Conservation (phyloP, 371 early-diverging fungal genomes). For the Mortierella polycephala region DNA sequence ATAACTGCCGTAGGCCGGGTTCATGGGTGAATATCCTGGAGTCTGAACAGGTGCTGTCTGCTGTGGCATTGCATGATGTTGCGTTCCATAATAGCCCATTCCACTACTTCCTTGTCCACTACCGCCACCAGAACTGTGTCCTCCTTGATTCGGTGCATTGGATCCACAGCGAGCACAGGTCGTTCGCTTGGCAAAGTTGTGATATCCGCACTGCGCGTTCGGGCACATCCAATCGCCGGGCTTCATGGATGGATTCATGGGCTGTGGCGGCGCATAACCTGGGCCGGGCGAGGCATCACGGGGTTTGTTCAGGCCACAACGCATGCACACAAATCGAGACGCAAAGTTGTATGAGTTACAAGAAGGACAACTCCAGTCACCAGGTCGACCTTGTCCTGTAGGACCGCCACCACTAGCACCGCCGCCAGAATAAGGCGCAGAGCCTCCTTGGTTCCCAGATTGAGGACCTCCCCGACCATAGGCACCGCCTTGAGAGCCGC, state of each 20-base stretch:
- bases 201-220: slow-evolving; percentile 61
- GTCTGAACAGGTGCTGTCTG: slow-evolving; percentile 28
- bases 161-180: slow-evolving; percentile 54
- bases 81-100: slow-evolving; percentile 44
- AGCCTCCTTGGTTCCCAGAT: slow-evolving; percentile 26
- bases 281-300: slow-evolving; percentile 42
- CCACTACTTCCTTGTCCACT: slow-evolving; percentile 28
- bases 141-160: slow-evolving; percentile 26
- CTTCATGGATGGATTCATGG: slow-evolving; percentile 54
- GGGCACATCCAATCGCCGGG: slow-evolving; percentile 73
- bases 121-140: slow-evolving; percentile 11
- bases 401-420: slow-evolving; percentile 26
- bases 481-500: slow-evolving; percentile 46
- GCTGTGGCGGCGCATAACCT: slow-evolving; percentile 8
- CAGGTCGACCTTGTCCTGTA: slow-evolving; percentile 61
- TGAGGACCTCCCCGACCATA: slow-evolving; percentile 30
- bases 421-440: slow-evolving; percentile 19
- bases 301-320: slow-evolving; percentile 61
- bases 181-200: slow-evolving; percentile 67
- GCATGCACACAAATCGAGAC: slow-evolving; percentile 72
- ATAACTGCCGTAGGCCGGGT: slow-evolving; percentile 49
- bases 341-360: slow-evolving; percentile 78
- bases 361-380: slow-evolving; percentile 74
- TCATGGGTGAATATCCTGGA: slow-evolving; percentile 48
- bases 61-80: slow-evolving; percentile 37